Evolutionary conservation across 345 rosid species (phyloP), one percentile per base, ranked within the genome.

Genomic region (Excoecaria agallocha): DNA sequence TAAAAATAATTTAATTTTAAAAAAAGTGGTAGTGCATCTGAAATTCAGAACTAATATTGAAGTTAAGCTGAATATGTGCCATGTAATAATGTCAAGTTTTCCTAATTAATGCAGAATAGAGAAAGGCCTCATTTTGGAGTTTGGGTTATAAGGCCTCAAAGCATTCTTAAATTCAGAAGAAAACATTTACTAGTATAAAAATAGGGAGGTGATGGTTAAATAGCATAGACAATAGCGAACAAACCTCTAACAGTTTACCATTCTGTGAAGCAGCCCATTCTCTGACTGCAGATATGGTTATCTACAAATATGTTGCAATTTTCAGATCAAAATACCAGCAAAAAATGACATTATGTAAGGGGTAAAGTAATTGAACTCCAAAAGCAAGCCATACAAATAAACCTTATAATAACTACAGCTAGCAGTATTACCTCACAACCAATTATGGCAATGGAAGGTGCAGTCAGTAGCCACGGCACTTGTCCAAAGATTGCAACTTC

Each of bases 241-340:
- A 43, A 76, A 93, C 99, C 99, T 91, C 88, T 74, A 86, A 82
- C 81, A 95, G 94, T 83, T 86, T 88, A 68, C 84, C 71, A 72
- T 88, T 86, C 84, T 93, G 96, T 67, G 99, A 95, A 74, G 99
- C 99, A 76, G 99, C 98, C 99, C 99, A 93, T 84, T 95, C 98
- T 79, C 97, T 88, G 69, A 95, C 97, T 0, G 99, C 99, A 45
- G 99, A 95, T 98, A 95, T 93, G 24, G 99, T 93, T 81, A 95
- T 95, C 99, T 95, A 82, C 81, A 69, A 71, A 81, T 12, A 80
- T 76, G 45, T 60, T 17, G 59, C 67, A 72, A 76, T 70, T 67
- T 54, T 76, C 48, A 71, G 78, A 60, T 54, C 24, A 60, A 20
- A 60, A 38, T 50, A 38, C 51, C 59, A 41, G 70, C 3, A 52